Percentiles rank a stretch among this genome's conserved stretches.
These are phyloP conservation scores for Boletellus dicymbophilus DNA, from an alignment of 1,284 basidiomycete genomes.

Conservation along the genomic window DNA sequence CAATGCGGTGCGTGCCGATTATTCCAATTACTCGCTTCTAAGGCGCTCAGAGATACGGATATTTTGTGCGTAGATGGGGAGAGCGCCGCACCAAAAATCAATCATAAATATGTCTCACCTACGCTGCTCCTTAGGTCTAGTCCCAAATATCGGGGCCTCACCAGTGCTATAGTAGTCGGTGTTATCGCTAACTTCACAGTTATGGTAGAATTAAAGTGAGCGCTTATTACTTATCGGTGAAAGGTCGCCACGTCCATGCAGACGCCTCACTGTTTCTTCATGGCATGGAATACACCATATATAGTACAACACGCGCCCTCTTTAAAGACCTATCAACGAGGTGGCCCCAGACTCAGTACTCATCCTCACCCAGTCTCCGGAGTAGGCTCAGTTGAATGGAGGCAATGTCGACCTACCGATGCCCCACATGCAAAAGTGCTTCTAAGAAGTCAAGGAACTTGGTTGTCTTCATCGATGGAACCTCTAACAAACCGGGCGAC, in stretches of 20 bases:
- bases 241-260: neutral
- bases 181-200: no score
- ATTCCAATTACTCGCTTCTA: no score
- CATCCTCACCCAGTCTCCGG: neutral
- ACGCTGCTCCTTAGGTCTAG: no score
- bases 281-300: neutral
- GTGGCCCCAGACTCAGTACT: neutral
- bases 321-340: neutral
- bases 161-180: no score
- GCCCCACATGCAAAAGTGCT: neutral
- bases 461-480: conserved; percentile 12
- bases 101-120: no score
- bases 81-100: no score
- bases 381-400: neutral
- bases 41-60: no score
- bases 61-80: no score
- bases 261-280: neutral
- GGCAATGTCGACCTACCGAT: neutral
- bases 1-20: no score
- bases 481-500: conserved; percentile 4
- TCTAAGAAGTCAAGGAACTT: conserved; percentile 5
- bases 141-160: no score
- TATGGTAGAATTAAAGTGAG: no score
- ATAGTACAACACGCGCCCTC: neutral
- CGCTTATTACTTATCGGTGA: no score